Percentiles rank a stretch among this genome's conserved stretches.
These are phyloP conservation scores for Amylocystis lapponica DNA, from an alignment of 768 basidiomycete genomes.

Conservation along the genomic window DNA sequence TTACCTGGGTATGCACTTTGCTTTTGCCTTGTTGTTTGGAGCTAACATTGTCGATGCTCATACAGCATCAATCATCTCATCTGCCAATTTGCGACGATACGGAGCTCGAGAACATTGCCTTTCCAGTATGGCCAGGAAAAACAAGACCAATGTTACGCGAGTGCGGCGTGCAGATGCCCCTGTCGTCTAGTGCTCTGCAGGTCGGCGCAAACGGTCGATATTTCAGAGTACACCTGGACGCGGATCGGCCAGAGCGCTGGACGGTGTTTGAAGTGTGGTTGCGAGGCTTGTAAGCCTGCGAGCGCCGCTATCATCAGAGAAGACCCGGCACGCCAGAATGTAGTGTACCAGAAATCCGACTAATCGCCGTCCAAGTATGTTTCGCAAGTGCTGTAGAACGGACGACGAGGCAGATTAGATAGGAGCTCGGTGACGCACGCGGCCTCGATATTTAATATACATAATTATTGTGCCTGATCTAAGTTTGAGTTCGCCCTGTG, in stretches of 20 bases:
- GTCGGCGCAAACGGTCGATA: conserved; percentile 10
- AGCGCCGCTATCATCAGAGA: no score
- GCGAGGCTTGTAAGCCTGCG: conserved; percentile 12
- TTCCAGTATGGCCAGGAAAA: no score
- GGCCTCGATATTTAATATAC: no score
- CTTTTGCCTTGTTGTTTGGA: not conserved
- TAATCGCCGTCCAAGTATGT: no score
- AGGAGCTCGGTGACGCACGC: no score
- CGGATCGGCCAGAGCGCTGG: conserved; percentile 15
- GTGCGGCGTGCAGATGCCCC: conserved; percentile 15
- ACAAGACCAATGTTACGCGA: conserved; percentile 3
- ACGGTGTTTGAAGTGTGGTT: conserved; percentile 17
- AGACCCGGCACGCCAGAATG: no score
- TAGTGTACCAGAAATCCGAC: no score
- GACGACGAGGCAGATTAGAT: no score
- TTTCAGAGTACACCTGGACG: conserved; percentile 12
- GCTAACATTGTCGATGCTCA: not conserved
- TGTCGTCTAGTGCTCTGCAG: conserved; percentile 9
- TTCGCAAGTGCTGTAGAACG: no score
- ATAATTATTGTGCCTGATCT: no score
- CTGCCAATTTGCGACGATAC: conserved; percentile 11
- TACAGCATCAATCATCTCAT: conserved; percentile 6
- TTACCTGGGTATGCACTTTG: conserved; percentile 17
- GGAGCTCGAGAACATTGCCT: not conserved
- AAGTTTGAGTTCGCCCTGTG: no score